phyloP scores from a whole-genome alignment of 2,329 filamentous ascomycete genomes.

The Claviceps arundinis region DNA sequence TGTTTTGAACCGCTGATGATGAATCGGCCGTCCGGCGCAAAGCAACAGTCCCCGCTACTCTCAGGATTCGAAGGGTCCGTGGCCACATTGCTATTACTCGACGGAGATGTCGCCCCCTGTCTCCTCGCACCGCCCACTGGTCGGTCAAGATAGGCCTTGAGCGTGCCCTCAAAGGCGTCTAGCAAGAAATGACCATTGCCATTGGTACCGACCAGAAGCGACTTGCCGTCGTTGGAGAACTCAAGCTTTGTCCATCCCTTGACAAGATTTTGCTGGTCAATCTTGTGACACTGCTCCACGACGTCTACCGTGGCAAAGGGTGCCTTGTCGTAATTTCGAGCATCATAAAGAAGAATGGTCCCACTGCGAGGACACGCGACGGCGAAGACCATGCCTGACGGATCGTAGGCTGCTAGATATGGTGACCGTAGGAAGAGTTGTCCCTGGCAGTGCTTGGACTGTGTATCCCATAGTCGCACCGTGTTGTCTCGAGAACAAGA shows the following conservation, averaged over 20 bases:
- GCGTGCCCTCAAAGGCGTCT: conserved; percentile 76
- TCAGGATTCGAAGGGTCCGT: conserved; percentile 28
- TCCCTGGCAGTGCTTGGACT: conserved; percentile 67
- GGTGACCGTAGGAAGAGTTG: conserved; percentile 69
- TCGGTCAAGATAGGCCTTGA: conserved; percentile 61
- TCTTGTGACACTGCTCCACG: conserved; percentile 36
- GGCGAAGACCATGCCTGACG: conserved; percentile 82
- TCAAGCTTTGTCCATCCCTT: conserved; percentile 81
- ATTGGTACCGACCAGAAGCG: conserved; percentile 70
- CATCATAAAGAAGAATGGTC: conserved; percentile 77
- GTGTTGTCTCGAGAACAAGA: conserved; percentile 87
- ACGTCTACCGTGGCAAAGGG: conserved; percentile 83
- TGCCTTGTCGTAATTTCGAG: conserved; percentile 83
- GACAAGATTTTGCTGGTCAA: conserved; percentile 43
- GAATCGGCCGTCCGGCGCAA: conserved; percentile 79
- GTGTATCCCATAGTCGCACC: conserved; percentile 79
- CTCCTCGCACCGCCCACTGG: conserved; percentile 40
- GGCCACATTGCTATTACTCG: conserved; percentile 16
- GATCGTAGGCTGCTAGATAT: conserved; percentile 79
- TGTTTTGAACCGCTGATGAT: conserved; percentile 66
- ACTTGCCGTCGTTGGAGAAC: conserved; percentile 92
- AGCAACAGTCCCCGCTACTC: conserved; percentile 68
- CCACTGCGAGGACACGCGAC: conserved; percentile 72
- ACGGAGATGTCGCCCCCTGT: conserved; percentile 33
- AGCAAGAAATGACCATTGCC: conserved; percentile 78